Evolutionary conservation across 768 basidiomycete genomes (phyloP), one percentile per base, ranked within the genome.

Genomic region (Panaeolus cyanescens): DNA sequence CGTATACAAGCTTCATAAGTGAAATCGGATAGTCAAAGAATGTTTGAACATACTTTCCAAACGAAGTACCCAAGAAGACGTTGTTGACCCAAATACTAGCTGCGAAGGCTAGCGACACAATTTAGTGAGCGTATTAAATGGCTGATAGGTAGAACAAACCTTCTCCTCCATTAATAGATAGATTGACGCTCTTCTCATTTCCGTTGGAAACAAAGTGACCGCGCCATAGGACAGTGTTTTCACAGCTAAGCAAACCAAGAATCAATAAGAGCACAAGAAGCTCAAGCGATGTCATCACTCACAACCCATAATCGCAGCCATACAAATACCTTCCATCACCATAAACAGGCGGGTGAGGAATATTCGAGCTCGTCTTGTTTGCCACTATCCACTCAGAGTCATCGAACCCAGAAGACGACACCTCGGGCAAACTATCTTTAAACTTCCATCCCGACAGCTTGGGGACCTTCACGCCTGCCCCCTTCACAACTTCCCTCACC

Each of bases 301-400:
- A 93, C 91, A 88, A 95, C 59, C 86, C 90, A 71, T 95, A 95
- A 72, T 94, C 92, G 68, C 91, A 93, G 1, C 91, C 92, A 72
- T 92, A 93, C 32, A 95, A 75, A n/a, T 92, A 76, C 37, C 89
- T 78, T 1, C 89, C 90, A 64, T 92, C 89, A 1, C 90, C 90
- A 64, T 89, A 91, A 61, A 82, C 76, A 4, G 89, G 89, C 66
- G 85, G 85, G 54, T 79, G 77, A 2, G 90, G 88, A 59, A 89
- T 86, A 65, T 90, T 91, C 32, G 93, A 92, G 20, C 78, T 80
- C n/a, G 81, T 90, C 62, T 87, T 87, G 66, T 91, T 81, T 17
- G 91, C 92, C 59, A 80, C 66, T 10, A 77, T 79, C 92, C 92
- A 95, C 4, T 65, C 60, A 2, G 76, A 72, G 71, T 95, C 93